phyloP scores from a whole-genome alignment of 352 stramenopile genomes.

The Pythium coloratum region DNA sequence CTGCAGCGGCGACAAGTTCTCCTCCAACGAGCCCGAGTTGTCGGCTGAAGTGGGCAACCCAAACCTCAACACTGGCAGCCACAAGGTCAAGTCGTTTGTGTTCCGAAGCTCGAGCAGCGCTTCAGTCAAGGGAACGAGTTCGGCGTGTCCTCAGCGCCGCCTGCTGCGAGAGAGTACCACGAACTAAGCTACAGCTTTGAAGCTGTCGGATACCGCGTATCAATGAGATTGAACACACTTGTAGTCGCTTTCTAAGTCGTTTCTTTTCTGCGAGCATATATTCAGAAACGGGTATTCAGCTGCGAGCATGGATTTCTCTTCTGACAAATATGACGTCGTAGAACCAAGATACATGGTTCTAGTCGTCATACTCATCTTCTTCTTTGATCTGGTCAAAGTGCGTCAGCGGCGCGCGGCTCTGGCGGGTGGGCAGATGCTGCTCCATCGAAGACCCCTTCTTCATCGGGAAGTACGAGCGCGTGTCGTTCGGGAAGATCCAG shows the following conservation, averaged over 20 bases:
- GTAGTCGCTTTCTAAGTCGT: too few relatives aligned
- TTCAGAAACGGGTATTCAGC: too few relatives aligned
- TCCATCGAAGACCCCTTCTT: slow-evolving; percentile 13
- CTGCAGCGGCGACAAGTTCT: background rate
- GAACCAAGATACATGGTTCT: too few relatives aligned
- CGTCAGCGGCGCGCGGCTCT: slow-evolving; percentile 7
- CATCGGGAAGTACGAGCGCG: slow-evolving; percentile 12
- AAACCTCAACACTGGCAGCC: background rate
- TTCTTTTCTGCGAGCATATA: too few relatives aligned
- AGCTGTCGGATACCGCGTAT: too few relatives aligned
- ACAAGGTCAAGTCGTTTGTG: background rate
- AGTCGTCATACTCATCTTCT: slow-evolving; percentile 6
- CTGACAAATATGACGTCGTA: too few relatives aligned
- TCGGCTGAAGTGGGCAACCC: background rate
- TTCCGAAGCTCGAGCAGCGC: background rate
- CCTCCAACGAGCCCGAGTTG: background rate
- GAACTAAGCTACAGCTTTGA: too few relatives aligned
- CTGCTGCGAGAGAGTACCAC: background rate
- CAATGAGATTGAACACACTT: background rate
- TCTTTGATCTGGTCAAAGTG: slow-evolving; percentile 12
- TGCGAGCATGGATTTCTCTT: too few relatives aligned
- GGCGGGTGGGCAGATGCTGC: slow-evolving; percentile 10
- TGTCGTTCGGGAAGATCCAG: slow-evolving; percentile 25
- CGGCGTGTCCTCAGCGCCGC: background rate
- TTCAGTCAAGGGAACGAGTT: background rate